Percentiles rank a stretch among this genome's conserved stretches.
Conservation (phyloP, 1,139 yeast species). For the Candida buenavistaensis region DNA sequence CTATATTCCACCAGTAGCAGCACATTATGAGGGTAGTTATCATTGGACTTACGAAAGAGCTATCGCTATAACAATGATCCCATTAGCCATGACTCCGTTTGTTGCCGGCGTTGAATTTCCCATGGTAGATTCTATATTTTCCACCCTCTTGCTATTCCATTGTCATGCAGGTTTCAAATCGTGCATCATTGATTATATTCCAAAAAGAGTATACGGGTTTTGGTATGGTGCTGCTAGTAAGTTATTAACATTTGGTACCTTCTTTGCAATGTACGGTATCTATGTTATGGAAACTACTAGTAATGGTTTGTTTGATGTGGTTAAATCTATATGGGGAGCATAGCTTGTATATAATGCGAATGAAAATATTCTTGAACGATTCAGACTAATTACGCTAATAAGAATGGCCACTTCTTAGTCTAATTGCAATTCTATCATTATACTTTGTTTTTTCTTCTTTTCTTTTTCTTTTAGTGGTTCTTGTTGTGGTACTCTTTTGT, state of each 20-base stretch:
- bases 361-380: no score
- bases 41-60: constrained; percentile 88
- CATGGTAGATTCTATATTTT: constrained; percentile 65
- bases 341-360: no score
- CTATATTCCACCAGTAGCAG: constrained; percentile 59
- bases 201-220: constrained; percentile 70
- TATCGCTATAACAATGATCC: constrained; percentile 68
- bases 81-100: constrained; percentile 72
- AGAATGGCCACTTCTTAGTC: no score
- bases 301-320: constrained; percentile 56
- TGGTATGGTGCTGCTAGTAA: constrained; percentile 64
- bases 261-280: constrained; percentile 64
- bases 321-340: constrained; percentile 43
- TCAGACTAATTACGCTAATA: no score
- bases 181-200: constrained; percentile 88
- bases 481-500: no score
- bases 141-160: constrained; percentile 67
- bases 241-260: constrained; percentile 62
- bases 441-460: no score
- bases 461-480: no score
- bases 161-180: constrained; percentile 80
- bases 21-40: constrained; percentile 72
- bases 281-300: constrained; percentile 54
- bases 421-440: no score
- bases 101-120: constrained; percentile 66